These are phyloP conservation scores for Allium sativum DNA, from an alignment of 106 monocot genomes.

Conservation along the genomic window DNA sequence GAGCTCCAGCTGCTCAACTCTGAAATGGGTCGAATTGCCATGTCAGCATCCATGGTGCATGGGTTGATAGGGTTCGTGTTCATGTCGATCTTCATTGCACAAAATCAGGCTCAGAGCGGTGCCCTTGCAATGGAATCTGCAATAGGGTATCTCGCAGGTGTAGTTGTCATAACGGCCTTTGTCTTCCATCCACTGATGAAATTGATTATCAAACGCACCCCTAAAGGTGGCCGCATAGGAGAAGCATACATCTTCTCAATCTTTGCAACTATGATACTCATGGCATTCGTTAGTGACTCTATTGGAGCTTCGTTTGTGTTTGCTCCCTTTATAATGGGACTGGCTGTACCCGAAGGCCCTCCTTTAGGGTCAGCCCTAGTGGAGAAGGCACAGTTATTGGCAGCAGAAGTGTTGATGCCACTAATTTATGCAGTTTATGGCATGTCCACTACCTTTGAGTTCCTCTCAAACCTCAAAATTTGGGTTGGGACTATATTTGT, in stretches of 20 bases:
- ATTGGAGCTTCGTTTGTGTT: constrained; percentile 9
- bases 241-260: constrained; percentile 11
- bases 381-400: constrained; percentile 14
- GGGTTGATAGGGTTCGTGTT: constrained; percentile 5
- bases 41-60: constrained; percentile 23
- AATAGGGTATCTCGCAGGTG: neutral
- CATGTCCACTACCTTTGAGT: neutral
- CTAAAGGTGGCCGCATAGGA: constrained; percentile 8
- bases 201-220: constrained; percentile 9
- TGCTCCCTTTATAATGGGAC: constrained; percentile 15
- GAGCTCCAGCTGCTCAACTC: constrained; percentile 43
- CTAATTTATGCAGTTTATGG: constrained; percentile 8
- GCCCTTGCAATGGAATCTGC: neutral
- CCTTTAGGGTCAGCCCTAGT: constrained; percentile 28
- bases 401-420: constrained; percentile 21
- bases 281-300: constrained; percentile 5
- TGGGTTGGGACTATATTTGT: neutral
- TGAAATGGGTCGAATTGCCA: constrained; percentile 37
- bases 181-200: constrained; percentile 14
- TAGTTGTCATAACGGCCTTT: constrained; percentile 6
- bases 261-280: constrained; percentile 4
- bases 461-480: neutral
- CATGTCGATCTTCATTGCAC: neutral
- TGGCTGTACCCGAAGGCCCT: constrained; percentile 30
- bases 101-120: neutral